Evolutionary conservation across 805 yeast genomes (phyloP), one percentile per base, ranked within the genome.

Genomic region (Wickerhamomyces chambardii): DNA sequence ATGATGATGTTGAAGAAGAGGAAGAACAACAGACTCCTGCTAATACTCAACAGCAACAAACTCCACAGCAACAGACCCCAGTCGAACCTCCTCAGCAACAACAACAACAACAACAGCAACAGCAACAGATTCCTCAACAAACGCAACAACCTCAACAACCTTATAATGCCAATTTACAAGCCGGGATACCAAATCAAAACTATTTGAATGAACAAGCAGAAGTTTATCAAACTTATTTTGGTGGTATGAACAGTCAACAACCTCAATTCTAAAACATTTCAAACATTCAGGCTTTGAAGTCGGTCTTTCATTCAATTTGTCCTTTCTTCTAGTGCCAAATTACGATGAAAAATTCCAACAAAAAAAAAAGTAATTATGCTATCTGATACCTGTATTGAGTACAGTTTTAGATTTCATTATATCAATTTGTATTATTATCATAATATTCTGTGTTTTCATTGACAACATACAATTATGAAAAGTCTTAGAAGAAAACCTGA

Each of bases 181-280:
- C n/a, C n/a, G 50, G 66, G 64, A 16, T 66, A 45, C 40, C 54
- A 48, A 70, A 73, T 37, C 58, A 66, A 46, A 65, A 67, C 32
- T 73, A 69, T 44, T 57, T 70, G 42, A 73, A 69, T 45, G 75
- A 72, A 35, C 70, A 65, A 45, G 63, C 68, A 38, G 70, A 70
- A 43, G 81, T 74, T 35, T 76, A 77, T 47, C 78, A 75, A 55
- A 81, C 75, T 45, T 78, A 76, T 56, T 74, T 78, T 50, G 68
- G 71, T 44, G 72, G 66, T 45, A 66, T 71, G 55, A 73, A 69
- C 53, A 66, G 70, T 38, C 80, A 73, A 53, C 80, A 72, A 55
- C 71, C 69, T 48, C 79, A 74, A 53, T 72, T 59, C 41, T 61
- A 32, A 31, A 31, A 27, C 16, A 14, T 10, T 10, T 19, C 10